Base-by-base conservation (phyloP, 306 rosid genomes). In the Lathyrus sativus region DNA sequence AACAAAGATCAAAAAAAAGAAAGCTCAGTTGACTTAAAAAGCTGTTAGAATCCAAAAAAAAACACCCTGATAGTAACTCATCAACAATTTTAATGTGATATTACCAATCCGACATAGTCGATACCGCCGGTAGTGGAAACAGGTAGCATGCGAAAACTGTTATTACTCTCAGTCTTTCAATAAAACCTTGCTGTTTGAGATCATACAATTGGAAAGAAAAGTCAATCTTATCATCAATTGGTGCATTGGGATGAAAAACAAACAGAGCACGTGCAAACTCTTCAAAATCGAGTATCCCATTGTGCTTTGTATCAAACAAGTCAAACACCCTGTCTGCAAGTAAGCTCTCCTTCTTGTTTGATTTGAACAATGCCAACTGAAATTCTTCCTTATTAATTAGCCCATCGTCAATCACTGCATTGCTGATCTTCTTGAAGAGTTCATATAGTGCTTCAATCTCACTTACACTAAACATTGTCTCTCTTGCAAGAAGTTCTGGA, bases 311-410 rank as follows among this genome's bases (percentile, higher is more conserved):
- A 68, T 88, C 95, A 73, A 91, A 91, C 83, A 91, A 82, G 75
- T 91, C 90, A 76, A 88, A 88, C 71, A 91, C 97, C 90, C 97
- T 87, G 68, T 91, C 96, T 29, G 96, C 97, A 86, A 88, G 88
- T 77, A 91, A 86, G 75, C 97, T 91, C 78, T 88, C 92, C 76
- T 88, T 91, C 83, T 91, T 91, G 84, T 81, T 91, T 44, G 97
- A 86, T 83, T 91, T 91, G 78, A 91, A 91, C 75, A 91, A 63
- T n/a, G 97, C 96, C 72, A 88, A 78, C 78, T 91, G 97, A 81
- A 91, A 88, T 77, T 91, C 97, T 78, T 91, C 97, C 97, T 90
- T 90, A 84, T 88, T 86, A 75, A 90, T 90, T 64, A 90, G 81
- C 41, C 97, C 97, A 42, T 90, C 97, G 51, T 90, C 97, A 84